phyloP scores from a whole-genome alignment of 1,284 basidiomycete genomes.

The Cryptococcus hybrid region DNA sequence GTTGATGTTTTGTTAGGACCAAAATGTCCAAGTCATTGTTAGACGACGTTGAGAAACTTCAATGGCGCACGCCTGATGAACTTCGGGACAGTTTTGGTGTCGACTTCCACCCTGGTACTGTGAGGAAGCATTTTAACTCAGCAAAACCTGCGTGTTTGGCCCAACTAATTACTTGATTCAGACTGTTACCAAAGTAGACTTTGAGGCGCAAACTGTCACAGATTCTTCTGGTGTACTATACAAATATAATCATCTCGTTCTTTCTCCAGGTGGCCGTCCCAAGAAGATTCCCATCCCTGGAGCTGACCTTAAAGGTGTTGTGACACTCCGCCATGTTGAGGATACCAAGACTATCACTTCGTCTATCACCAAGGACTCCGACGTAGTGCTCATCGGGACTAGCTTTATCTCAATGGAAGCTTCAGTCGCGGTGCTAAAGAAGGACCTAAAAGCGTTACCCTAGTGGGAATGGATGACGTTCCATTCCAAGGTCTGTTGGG shows the following conservation, averaged over 20 bases:
- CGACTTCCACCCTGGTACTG: conserved; percentile 65
- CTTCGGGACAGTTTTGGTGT: conserved; percentile 79
- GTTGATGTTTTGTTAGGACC: conserved; percentile 56
- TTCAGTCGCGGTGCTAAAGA: conserved; percentile 69
- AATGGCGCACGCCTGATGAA: conserved; percentile 69
- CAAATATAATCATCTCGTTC: conserved; percentile 68
- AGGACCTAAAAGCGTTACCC: conserved; percentile 62
- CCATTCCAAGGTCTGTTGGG: conserved; percentile 83
- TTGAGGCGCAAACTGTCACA: conserved; percentile 61
- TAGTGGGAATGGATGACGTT: conserved; percentile 80
- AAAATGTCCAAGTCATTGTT: conserved; percentile 87
- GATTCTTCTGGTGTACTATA: conserved; percentile 61
- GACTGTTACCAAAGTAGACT: conserved; percentile 67
- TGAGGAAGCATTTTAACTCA: conserved; percentile 45
- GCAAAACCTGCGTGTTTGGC: not conserved
- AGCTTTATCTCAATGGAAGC: conserved; percentile 95
- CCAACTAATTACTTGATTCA: conserved; percentile 27
- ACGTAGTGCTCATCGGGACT: conserved; percentile 80
- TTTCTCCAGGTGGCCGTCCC: conserved; percentile 68
- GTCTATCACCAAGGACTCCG: conserved; percentile 60
- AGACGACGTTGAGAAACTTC: conserved; percentile 71
- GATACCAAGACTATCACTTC: conserved; percentile 75
- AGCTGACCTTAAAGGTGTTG: conserved; percentile 71
- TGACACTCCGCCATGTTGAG: conserved; percentile 67
- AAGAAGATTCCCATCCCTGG: conserved; percentile 70